A percentile compares a stretch with the other conserved stretches of the same genome.
Evolutionary conservation across 2,329 filamentous ascomycete genomes (phyloP).

Genomic region (Fusarium sp.): DNA sequence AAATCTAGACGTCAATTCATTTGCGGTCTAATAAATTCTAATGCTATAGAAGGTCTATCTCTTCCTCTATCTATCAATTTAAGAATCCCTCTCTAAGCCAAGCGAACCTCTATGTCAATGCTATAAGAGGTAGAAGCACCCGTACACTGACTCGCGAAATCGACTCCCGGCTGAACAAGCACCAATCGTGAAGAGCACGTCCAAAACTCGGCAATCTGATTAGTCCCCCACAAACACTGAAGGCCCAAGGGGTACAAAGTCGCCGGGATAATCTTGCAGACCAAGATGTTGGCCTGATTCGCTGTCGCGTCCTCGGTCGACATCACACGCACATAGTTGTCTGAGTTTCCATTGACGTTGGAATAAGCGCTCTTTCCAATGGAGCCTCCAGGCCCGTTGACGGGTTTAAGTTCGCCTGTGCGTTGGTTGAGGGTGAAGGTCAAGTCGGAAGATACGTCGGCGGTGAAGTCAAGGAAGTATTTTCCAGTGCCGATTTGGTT

Average conservation of each 20-base stretch:
- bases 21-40: not conserved
- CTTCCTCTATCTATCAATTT: not conserved
- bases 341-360: not conserved
- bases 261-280: not conserved
- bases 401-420: not conserved
- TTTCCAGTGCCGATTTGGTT: not conserved
- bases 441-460: not conserved
- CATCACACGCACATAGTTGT: not conserved
- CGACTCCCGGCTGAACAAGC: not conserved
- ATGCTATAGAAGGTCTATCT: not conserved
- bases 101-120: not conserved
- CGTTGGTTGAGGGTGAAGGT: not conserved
- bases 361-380: not conserved
- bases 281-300: not conserved
- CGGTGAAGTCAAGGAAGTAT: not conserved
- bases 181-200: not conserved
- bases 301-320: not conserved
- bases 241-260: not conserved
- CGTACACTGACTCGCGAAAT: not conserved
- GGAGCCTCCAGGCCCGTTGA: not conserved
- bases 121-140: not conserved
- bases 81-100: not conserved
- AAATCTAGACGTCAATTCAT: not conserved
- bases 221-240: not conserved
- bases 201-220: not conserved